phyloP scores from a whole-genome alignment of 768 basidiomycete species.

The Auriculariales sp. region DNA sequence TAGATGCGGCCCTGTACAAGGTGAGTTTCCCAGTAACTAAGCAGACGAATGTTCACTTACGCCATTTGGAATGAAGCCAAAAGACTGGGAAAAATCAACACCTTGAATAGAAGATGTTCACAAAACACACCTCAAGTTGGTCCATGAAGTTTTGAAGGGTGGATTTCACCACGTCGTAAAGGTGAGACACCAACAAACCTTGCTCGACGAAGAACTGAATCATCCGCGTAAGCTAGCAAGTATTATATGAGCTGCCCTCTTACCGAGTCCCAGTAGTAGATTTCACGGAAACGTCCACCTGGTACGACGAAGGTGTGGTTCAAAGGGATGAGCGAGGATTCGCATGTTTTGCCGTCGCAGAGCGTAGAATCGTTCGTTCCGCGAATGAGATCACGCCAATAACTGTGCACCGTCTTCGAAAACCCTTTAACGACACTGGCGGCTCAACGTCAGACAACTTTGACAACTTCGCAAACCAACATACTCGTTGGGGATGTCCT shows the following conservation, averaged over 20 bases:
- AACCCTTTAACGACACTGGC: constrained; percentile 58
- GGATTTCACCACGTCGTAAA: constrained; percentile 56
- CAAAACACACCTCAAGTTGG: constrained; percentile 58
- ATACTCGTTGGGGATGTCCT: constrained; percentile 55
- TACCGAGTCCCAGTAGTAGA: constrained; percentile 35
- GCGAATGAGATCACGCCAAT: constrained; percentile 70
- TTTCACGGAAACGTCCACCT: constrained; percentile 73
- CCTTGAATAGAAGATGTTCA: too few relatives aligned
- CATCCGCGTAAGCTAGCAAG: constrained; percentile 41
- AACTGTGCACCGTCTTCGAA: constrained; percentile 65
- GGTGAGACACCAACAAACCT: constrained; percentile 69
- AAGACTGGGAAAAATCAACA: too few relatives aligned
- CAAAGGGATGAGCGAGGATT: constrained; percentile 75
- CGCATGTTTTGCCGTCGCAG: constrained; percentile 49
- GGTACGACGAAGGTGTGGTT: constrained; percentile 89
- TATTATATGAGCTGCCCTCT: constrained; percentile 6
- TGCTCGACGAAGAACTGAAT: constrained; percentile 82
- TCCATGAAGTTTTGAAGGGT: constrained; percentile 94
- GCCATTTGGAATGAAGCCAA: constrained; percentile 92
- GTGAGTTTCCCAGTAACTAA: too few relatives aligned
- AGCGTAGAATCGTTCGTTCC: constrained; percentile 55
- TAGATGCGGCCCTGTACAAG: constrained; percentile 89
- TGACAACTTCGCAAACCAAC: too few relatives aligned
- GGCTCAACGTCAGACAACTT: too few relatives aligned
- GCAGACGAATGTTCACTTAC: too few relatives aligned